Evolutionary conservation across 2,329 filamentous ascomycete species (phyloP).

Genomic region (Aspergillus sp.): DNA sequence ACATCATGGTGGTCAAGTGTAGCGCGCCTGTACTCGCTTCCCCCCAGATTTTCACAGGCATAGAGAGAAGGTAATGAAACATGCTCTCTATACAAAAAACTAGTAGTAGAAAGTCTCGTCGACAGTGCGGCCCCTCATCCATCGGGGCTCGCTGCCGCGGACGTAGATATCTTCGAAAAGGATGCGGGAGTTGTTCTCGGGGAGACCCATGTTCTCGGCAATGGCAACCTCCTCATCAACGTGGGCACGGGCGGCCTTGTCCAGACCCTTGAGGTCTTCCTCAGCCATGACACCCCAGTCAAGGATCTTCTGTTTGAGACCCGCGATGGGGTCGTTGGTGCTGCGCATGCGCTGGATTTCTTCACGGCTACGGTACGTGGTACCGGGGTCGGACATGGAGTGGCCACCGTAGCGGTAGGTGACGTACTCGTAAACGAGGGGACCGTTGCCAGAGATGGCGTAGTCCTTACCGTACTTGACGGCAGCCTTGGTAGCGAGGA

Average conservation of each 20-base stretch:
- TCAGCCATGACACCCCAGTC: constrained; percentile 91
- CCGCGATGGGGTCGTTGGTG: constrained; percentile 97
- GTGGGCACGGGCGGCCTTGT: constrained; percentile 84
- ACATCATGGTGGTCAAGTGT: constrained; percentile 25
- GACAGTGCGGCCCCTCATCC: constrained; percentile 79
- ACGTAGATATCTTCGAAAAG: constrained; percentile 98
- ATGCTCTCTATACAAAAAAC: constrained; percentile 2
- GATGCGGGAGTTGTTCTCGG: constrained; percentile 76
- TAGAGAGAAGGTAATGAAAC: not conserved
- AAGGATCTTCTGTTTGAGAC: constrained; percentile 95
- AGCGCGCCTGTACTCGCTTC: constrained; percentile 3
- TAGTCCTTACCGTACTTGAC: constrained; percentile 92
- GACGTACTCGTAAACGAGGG: constrained; percentile 96
- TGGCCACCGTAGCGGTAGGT: constrained; percentile 99
- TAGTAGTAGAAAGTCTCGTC: constrained; percentile 90
- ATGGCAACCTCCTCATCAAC: constrained; percentile 88
- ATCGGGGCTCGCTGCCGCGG: constrained; percentile 79
- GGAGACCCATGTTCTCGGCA: constrained; percentile 83
- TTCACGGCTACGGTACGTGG: constrained; percentile 98
- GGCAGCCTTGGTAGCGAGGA: constrained; percentile 94
- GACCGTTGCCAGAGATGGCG: constrained; percentile 79
- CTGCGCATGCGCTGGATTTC: constrained; percentile 99
- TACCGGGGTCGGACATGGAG: constrained; percentile 99
- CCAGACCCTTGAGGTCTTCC: constrained; percentile 92
- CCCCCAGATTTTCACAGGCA: not conserved